Conservation (phyloP, 306 rosid species). For the Coriaria nepalensis region DNA sequence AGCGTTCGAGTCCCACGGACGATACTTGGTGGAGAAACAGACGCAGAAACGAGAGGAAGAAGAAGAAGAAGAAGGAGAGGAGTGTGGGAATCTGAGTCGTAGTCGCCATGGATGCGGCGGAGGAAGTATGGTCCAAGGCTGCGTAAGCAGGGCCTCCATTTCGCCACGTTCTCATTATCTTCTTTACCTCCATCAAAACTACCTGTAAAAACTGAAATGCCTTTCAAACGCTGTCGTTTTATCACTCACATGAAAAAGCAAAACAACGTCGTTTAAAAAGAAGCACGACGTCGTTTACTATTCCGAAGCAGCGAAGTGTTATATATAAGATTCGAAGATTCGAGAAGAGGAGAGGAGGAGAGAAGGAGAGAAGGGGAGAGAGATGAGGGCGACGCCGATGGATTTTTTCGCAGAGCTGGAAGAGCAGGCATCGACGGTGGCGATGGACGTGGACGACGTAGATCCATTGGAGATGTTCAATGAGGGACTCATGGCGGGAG, state of each 20-base stretch:
- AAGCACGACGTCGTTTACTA: too few relatives aligned
- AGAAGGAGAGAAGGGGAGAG: constrained; percentile 20
- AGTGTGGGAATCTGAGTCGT: constrained; percentile 19
- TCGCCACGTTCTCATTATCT: constrained; percentile 33
- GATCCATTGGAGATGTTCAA: constrained; percentile 52
- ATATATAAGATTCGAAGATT: neutral
- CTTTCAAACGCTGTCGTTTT: too few relatives aligned
- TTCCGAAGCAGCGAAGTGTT: neutral
- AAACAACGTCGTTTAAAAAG: too few relatives aligned
- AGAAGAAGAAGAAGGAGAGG: constrained; percentile 5
- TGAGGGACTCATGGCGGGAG: constrained; percentile 48
- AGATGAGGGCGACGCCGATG: constrained; percentile 49
- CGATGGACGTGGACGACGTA: constrained; percentile 84
- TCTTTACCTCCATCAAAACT: constrained; percentile 9
- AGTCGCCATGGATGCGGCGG: constrained; percentile 35
- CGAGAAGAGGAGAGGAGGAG: neutral
- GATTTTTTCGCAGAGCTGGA: constrained; percentile 74
- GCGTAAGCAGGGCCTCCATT: constrained; percentile 41
- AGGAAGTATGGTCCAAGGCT: constrained; percentile 22
- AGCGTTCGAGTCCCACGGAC: constrained; percentile 74
- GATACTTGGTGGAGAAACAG: constrained; percentile 36
- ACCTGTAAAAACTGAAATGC: too few relatives aligned
- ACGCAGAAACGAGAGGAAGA: constrained; percentile 16
- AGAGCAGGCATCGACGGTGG: constrained; percentile 65
- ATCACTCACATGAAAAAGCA: too few relatives aligned